Percentiles rank a stretch among this genome's conserved stretches.
These are phyloP conservation scores for Tritrichomonas foetus DNA, from an alignment of 208 protist genomes.

Conservation along the genomic window DNA sequence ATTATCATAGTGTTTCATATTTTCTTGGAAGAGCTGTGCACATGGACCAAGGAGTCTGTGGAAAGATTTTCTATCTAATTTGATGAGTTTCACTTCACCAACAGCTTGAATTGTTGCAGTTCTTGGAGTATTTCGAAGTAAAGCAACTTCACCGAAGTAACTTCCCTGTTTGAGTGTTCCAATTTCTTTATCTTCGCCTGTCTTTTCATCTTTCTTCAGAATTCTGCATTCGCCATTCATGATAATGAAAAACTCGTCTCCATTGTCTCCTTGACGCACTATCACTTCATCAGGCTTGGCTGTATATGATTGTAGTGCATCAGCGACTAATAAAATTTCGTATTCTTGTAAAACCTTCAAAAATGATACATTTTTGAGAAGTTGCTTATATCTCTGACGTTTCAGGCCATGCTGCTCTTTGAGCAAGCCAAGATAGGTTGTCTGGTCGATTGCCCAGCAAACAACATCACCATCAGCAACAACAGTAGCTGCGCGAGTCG, in stretches of 20 bases:
- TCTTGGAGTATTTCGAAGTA: conserved; percentile 40
- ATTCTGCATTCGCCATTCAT: conserved; percentile 45
- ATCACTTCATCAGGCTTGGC: not conserved
- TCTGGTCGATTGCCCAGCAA: conserved; percentile 32
- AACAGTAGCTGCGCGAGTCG: not conserved
- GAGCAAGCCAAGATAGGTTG: not conserved
- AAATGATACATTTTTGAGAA: not conserved
- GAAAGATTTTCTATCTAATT: conserved; percentile 44
- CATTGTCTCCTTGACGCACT: conserved; percentile 59
- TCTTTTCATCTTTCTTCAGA: not conserved
- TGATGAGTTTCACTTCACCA: conserved; percentile 41
- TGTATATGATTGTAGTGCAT: not conserved
- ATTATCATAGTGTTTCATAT: conserved; percentile 27
- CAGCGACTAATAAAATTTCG: not conserved
- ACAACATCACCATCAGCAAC: not conserved
- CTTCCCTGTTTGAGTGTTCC: conserved; percentile 18
- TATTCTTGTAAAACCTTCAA: not conserved
- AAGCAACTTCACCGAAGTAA: conserved; percentile 56
- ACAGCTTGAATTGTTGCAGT: conserved; percentile 47
- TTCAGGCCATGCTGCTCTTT: not conserved
- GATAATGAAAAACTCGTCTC: conserved; percentile 64
- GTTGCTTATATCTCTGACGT: not conserved
- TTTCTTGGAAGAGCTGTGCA: conserved; percentile 36
- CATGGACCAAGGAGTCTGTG: conserved; percentile 43
- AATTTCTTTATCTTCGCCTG: not conserved